Conservation (phyloP, 176 grass and related monocot species). For the Poa pratensis region DNA sequence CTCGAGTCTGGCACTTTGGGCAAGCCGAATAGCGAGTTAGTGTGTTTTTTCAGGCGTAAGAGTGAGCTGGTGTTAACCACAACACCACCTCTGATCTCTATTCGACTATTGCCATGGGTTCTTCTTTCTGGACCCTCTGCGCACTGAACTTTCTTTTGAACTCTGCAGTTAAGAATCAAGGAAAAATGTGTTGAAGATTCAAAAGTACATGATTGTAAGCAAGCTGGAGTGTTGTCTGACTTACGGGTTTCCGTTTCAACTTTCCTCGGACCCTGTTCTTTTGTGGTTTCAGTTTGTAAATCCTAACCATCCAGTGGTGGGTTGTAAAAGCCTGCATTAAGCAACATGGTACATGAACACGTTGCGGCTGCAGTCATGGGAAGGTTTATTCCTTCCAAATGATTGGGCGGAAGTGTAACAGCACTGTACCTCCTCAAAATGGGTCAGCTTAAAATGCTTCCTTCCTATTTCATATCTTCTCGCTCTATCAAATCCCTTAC, state of each 20-base stretch:
- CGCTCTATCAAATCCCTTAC: conserved; percentile 88
- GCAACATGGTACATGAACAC: conserved; percentile 8
- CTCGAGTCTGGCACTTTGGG: too few species aligned
- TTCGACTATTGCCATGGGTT: conserved; percentile 54
- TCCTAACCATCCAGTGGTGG: conserved; percentile 87
- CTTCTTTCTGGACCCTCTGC: conserved; percentile 38
- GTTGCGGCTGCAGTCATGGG: not conserved
- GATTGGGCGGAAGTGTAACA: not conserved
- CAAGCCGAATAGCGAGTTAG: not conserved
- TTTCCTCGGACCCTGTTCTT: conserved; percentile 74
- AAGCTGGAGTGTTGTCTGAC: conserved; percentile 26
- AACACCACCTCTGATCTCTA: conserved; percentile 26
- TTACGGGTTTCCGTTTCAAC: conserved; percentile 64
- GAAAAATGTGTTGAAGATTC: not conserved
- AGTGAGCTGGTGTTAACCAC: not conserved
- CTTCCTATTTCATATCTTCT: conserved; percentile 97
- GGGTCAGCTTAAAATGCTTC: conserved; percentile 94
- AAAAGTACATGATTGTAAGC: not conserved
- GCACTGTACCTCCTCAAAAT: conserved; percentile 89
- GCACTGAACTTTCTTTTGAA: conserved; percentile 48
- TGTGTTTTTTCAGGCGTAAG: not conserved
- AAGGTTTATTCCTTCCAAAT: not conserved
- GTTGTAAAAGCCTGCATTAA: conserved; percentile 72
- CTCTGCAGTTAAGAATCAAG: conserved; percentile 40
- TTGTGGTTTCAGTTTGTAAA: conserved; percentile 74